phyloP scores from a whole-genome alignment of 140 eudicot genomes.

The Stevia rebaudiana region DNA sequence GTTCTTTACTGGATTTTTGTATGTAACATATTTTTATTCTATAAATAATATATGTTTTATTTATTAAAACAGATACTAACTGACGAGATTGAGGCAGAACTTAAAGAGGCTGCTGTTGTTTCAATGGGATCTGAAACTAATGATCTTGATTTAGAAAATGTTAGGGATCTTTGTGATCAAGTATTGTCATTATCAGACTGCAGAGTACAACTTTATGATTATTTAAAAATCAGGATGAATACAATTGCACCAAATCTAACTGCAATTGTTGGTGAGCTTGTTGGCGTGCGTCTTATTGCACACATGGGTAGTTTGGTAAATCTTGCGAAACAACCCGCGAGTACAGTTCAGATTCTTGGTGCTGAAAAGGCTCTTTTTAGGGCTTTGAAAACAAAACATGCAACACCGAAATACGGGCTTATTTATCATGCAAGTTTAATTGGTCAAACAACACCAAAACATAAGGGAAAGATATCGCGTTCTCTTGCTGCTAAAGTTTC shows the following conservation, averaged over 20 bases:
- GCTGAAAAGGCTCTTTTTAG: conserved; percentile 94
- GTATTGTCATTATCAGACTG: conserved; percentile 77
- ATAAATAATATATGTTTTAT: not conserved
- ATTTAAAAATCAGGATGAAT: conserved; percentile 81
- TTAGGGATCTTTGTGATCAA: conserved; percentile 79
- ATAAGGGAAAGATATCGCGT: conserved; percentile 77
- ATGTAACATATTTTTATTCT: not conserved
- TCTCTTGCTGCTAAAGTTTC: conserved; percentile 85
- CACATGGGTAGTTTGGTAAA: conserved; percentile 82
- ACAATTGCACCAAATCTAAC: conserved; percentile 90
- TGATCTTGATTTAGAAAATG: conserved; percentile 68
- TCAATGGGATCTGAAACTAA: conserved; percentile 98
- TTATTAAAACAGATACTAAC: conserved; percentile 47
- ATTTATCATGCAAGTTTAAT: conserved; percentile 84
- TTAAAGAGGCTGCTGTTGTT: conserved; percentile 72
- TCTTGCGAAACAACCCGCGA: conserved; percentile 90
- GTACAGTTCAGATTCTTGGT: conserved; percentile 89
- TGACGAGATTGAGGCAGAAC: conserved; percentile 70
- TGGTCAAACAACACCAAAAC: conserved; percentile 86
- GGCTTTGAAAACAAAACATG: conserved; percentile 86
- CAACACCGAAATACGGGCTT: conserved; percentile 91
- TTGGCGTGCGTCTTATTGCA: conserved; percentile 92
- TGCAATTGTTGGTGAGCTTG: conserved; percentile 95
- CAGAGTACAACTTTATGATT: conserved; percentile 84
- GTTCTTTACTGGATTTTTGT: not conserved